A percentile compares a stretch with the other conserved stretches of the same genome.
Conservation (phyloP, 257 asterid genomes). For the Gentiana straminea region DNA sequence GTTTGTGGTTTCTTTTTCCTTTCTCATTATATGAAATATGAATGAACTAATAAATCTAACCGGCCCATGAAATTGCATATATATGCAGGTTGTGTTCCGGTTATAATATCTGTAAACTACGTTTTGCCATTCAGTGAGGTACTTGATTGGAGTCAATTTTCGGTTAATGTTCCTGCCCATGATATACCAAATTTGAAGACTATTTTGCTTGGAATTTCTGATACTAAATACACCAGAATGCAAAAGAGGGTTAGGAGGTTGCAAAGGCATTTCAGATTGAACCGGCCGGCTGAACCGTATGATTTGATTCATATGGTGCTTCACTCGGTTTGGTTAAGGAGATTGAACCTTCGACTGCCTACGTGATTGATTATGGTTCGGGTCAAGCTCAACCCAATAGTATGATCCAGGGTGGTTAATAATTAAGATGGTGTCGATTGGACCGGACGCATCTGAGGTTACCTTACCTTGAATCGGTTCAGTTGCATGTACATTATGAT, state of each 20-base stretch:
- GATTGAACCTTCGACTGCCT: conserved; percentile 37
- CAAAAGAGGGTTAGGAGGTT: conserved; percentile 28
- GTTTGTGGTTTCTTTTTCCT: too few species aligned
- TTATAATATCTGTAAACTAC: conserved; percentile 38
- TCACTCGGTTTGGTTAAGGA: conserved; percentile 59
- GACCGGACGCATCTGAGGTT: too few species aligned
- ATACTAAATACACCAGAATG: conserved; percentile 22
- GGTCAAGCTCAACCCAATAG: too few species aligned
- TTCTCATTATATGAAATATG: too few species aligned
- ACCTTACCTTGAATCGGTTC: too few species aligned
- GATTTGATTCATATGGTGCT: conserved; percentile 53
- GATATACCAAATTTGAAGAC: conserved; percentile 33
- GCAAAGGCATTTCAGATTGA: conserved; percentile 42
- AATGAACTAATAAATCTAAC: too few species aligned
- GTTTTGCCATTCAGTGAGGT: conserved; percentile 51
- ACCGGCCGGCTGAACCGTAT: conserved; percentile 45
- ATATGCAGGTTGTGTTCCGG: conserved; percentile 55
- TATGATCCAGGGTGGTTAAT: too few species aligned
- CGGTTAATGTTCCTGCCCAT: conserved; percentile 25
- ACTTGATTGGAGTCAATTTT: conserved; percentile 48
- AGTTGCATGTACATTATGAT: too few species aligned
- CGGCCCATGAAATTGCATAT: conserved; percentile 9
- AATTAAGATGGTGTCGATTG: too few species aligned
- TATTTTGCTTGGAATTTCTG: conserved; percentile 31
- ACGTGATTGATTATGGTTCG: not conserved